phyloP scores from a whole-genome alignment of 345 rosid genomes.

The Salix brachista region DNA sequence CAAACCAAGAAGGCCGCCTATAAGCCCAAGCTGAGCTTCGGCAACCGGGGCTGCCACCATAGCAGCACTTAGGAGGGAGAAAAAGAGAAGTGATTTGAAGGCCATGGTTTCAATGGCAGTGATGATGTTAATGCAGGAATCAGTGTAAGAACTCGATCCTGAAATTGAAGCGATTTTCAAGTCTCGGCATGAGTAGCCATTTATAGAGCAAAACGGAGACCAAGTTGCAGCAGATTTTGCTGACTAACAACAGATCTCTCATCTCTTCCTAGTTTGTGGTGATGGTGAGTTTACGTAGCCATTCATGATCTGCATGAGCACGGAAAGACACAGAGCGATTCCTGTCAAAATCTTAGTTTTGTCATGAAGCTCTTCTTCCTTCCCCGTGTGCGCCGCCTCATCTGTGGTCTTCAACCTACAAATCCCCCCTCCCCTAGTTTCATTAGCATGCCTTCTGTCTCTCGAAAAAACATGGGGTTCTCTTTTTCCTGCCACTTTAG shows the following conservation, averaged over 20 bases:
- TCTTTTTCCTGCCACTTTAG: neutral
- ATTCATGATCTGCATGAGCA: neutral
- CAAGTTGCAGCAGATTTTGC: conserved; percentile 30
- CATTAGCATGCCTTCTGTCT: conserved; percentile 3
- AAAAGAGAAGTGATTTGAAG: conserved; percentile 25
- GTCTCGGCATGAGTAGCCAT: neutral
- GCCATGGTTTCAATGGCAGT: conserved; percentile 19
- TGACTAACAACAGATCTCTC: neutral
- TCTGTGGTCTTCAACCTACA: conserved; percentile 13
- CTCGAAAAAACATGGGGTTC: neutral
- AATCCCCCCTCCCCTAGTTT: neutral
- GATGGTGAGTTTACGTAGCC: neutral
- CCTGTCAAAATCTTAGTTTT: conserved; percentile 3
- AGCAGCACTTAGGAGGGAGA: conserved; percentile 16
- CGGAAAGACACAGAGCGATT: neutral
- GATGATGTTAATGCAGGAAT: neutral
- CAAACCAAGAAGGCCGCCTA: conserved; percentile 35
- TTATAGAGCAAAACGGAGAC: conserved; percentile 24
- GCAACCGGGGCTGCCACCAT: conserved; percentile 29
- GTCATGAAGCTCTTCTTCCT: conserved; percentile 3
- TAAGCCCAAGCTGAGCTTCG: conserved; percentile 49
- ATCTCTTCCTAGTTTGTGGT: neutral
- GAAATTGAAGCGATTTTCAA: neutral
- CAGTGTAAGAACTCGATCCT: neutral
- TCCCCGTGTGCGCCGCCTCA: neutral